Conservation (phyloP, 257 asterid genomes). For the Solanum virginianum region DNA sequence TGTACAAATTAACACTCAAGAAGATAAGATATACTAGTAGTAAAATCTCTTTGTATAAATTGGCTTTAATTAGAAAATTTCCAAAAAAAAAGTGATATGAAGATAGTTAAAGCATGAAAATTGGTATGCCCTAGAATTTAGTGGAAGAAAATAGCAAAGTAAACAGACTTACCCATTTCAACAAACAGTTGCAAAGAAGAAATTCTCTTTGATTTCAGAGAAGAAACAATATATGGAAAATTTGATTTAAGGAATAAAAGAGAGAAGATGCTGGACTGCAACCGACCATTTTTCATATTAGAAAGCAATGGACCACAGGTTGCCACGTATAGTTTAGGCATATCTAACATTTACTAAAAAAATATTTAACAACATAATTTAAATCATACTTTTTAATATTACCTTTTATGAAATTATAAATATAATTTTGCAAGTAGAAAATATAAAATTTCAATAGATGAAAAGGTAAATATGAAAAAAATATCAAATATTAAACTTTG, state of each 20-base stretch:
- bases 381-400: too few species aligned
- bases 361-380: too few species aligned
- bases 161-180: not conserved
- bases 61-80: not conserved
- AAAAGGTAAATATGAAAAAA: too few species aligned
- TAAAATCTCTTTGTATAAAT: not conserved
- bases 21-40: not conserved
- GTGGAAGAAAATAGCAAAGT: not conserved
- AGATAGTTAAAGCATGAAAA: not conserved
- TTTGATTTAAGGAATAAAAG: constrained; percentile 1
- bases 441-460: too few species aligned
- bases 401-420: too few species aligned
- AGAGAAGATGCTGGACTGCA: constrained; percentile 40
- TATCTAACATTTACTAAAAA: not conserved
- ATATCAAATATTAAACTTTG: too few species aligned
- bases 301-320: constrained; percentile 36
- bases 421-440: too few species aligned
- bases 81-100: not conserved
- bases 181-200: constrained; percentile 3
- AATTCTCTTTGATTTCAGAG: constrained; percentile 18
- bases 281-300: constrained; percentile 31
- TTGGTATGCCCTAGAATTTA: not conserved
- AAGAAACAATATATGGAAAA: constrained; percentile 15
- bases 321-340: constrained; percentile 44
- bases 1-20: not conserved